Percentiles rank a stretch among this genome's conserved stretches.
Evolutionary conservation across 1,284 basidiomycete genomes (phyloP).

Genomic region (Cryptococcus depauperatus): DNA sequence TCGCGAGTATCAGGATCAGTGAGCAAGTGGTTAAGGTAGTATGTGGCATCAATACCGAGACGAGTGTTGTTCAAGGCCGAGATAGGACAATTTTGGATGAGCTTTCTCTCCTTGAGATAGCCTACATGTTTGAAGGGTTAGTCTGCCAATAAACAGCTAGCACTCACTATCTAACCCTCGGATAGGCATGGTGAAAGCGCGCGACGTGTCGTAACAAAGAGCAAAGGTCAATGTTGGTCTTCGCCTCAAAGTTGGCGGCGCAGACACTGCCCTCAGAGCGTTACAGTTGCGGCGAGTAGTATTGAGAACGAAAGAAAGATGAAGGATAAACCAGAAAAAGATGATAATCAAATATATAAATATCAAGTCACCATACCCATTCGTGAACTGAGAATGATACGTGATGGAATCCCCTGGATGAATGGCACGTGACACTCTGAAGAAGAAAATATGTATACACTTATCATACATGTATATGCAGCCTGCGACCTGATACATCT

Average conservation of each 20-base stretch:
- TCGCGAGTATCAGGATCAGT: constrained; percentile 68
- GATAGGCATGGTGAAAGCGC: constrained; percentile 28
- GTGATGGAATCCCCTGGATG: too few relatives aligned
- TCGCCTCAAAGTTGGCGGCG: neutral
- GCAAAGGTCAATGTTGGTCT: neutral
- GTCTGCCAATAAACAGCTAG: neutral
- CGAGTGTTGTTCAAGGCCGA: constrained; percentile 81
- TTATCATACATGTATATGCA: too few relatives aligned
- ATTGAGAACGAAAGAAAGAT: neutral
- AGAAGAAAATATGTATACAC: too few relatives aligned
- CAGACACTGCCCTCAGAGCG: neutral
- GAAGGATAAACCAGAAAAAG: constrained; percentile 1
- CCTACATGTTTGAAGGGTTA: constrained; percentile 47
- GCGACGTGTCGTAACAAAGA: neutral
- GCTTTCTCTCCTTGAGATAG: constrained; percentile 78
- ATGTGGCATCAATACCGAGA: constrained; percentile 91
- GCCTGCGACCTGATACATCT: too few relatives aligned
- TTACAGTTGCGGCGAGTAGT: neutral
- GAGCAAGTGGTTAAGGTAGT: constrained; percentile 75
- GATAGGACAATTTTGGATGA: constrained; percentile 73
- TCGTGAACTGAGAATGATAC: too few relatives aligned
- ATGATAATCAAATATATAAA: too few relatives aligned
- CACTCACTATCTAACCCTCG: constrained; percentile 37
- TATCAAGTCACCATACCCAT: too few relatives aligned
- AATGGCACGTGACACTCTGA: too few relatives aligned